phyloP scores from a whole-genome alignment of 768 basidiomycete genomes.

The Pulveroboletus sp. region DNA sequence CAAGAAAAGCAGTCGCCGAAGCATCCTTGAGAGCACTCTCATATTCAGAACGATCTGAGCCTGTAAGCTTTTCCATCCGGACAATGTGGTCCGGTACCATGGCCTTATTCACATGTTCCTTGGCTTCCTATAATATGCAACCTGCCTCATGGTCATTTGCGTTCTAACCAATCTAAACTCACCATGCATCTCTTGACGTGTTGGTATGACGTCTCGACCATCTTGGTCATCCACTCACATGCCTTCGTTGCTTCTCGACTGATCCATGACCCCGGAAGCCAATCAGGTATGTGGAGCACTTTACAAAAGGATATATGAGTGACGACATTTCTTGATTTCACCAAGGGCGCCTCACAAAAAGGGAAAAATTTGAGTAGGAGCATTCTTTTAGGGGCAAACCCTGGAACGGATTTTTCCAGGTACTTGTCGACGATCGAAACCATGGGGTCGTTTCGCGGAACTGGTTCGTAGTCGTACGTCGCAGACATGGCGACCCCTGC shows the following conservation, averaged over 20 bases:
- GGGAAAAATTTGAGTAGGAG: constrained; percentile 4
- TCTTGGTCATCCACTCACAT: not conserved
- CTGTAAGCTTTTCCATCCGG: constrained; percentile 5
- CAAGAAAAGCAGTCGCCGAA: constrained; percentile 2
- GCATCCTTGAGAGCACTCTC: constrained; percentile 1
- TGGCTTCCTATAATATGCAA: not conserved
- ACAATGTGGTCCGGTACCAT: constrained; percentile 11
- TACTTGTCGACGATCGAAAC: not conserved
- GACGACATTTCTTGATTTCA: not conserved
- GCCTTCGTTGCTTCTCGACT: not conserved
- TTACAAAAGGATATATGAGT: not conserved
- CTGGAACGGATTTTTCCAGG: not conserved
- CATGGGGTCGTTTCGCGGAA: constrained; percentile 3
- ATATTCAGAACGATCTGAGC: not conserved
- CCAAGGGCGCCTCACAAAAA: constrained; percentile 3
- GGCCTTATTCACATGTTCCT: not conserved
- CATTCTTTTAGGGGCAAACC: not conserved
- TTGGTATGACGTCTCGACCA: constrained; percentile 1
- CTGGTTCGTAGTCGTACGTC: constrained; percentile 3
- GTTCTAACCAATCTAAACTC: not conserved
- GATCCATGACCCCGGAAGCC: constrained; percentile 12
- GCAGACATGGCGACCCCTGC: constrained; percentile 1
- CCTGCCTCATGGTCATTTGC: not conserved
- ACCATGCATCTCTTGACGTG: not conserved
- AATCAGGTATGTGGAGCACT: constrained; percentile 22